Evolutionary conservation across 805 yeast genomes (phyloP), one percentile per base, ranked within the genome.

Genomic region (Naumovozyma baii): DNA sequence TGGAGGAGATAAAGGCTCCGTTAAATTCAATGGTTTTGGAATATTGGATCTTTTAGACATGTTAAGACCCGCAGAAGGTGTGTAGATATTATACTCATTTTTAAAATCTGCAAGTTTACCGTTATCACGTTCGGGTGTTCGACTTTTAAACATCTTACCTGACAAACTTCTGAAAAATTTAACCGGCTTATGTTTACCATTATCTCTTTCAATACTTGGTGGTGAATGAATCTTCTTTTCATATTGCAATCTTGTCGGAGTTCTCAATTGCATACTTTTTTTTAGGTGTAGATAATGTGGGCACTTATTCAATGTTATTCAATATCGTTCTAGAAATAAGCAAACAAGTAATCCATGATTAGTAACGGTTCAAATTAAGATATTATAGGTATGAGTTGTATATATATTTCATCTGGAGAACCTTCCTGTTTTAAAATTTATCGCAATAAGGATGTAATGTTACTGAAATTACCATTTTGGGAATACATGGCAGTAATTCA

Each of bases 161-260:
- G 63, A 53, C 2, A 57, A 31, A 19, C 52, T 45, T 40, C 46
- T 55, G 5, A 57, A 37, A 19, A 57, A 44, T 38, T 59, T 56
- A 2, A 42, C 25, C 3, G 49, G 43, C 2, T 44, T 42, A 2
- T 52, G 39, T n/a, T 30, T 45, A 14, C 39, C 40, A 4, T 28
- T 29, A 5, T 49, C 55, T 33, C 42, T 50, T 30, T 48, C 54
- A 9, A 49, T 40, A 37, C 59, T 57, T 18, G 64, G 64, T n/a
- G 64, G 64, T 2, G 63, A 57, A 37, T 59, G 64, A 4, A 55
- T 37, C 18, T 46, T 48, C 42, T 55, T 54, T 16, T 47, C 46
- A 28, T 36, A 38, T 1, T 18, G 17, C 17, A 30, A 28, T 17
- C 44, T 39, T 2, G 43, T 40, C 29, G 59, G 59, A 12, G 57